Evolutionary conservation across 495 filamentous ascomycete species (phyloP), one percentile per base, ranked within the genome.

Genomic region (Penicillium crystallinum): DNA sequence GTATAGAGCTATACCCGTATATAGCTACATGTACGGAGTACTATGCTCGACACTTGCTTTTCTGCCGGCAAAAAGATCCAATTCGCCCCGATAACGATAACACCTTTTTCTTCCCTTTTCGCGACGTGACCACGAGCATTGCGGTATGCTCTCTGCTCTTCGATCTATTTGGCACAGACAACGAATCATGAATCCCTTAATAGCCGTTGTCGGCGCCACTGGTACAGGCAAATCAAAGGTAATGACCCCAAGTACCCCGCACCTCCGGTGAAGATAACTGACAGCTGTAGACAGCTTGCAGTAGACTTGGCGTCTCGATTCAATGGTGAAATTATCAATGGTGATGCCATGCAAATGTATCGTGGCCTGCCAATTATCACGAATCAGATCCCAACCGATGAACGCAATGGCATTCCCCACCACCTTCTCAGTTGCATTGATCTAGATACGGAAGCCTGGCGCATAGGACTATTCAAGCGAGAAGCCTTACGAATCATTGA

Each of bases 321-420:
- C 70, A 87, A 95, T 68, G 95, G 95, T 56, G 95, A 99, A 71
- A 81, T 99, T 46, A 89, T 99, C 75, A 99, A 99, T 64, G 91
- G 88, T 44, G 95, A 99, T 73, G 93, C 93, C n/a, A 93, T 99
- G 89, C 95, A 97, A 66, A 85, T 99, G 79, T 99, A 99, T 61
- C 76, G 82, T 30, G 95, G 91, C 8, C 75, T 99, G 17, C 91
- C 93, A 1, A 87, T 97, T 55, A 91, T 97, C 49, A 99, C 95
- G 15, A 99, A 99, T 68, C 92, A 97, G 63, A 84, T 96, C 53
- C 77, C 87, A 0, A 38, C 63, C 11, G 78, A 81, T 21, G 91
- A 99, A 63, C 83, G 83, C 63, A 79, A 85, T 52, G 88, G 86
- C 19, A 78, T 99, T 27, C 87, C 88, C 15, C 95, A 99, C 65